Conservation (phyloP, 2,329 filamentous ascomycete species). For the Colletotrichum abscissum region DNA sequence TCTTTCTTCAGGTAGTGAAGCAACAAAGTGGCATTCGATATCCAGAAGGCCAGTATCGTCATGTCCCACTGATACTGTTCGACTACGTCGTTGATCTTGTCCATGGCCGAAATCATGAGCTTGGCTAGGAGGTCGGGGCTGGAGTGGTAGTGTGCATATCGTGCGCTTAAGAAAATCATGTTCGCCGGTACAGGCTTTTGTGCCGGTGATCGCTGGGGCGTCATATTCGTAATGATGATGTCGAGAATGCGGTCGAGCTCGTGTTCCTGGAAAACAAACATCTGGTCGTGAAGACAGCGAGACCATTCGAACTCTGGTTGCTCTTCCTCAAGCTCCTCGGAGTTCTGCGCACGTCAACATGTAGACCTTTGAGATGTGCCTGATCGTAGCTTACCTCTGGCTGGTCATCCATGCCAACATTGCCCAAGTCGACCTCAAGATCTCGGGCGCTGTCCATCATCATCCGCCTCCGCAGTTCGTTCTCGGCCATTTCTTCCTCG, state of each 20-base stretch:
- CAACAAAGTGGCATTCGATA: constrained; percentile 95
- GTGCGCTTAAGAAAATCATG: constrained; percentile 92
- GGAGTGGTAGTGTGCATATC: constrained; percentile 97
- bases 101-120: constrained; percentile 87
- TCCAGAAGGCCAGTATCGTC: constrained; percentile 99
- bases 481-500: constrained; percentile 97
- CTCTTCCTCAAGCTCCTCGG: constrained; percentile 86
- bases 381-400: constrained; percentile 74
- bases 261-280: constrained; percentile 98
- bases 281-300: constrained; percentile 93
- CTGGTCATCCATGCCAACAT: constrained; percentile 94
- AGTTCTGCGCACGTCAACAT: constrained; percentile 18
- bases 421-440: constrained; percentile 94
- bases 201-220: constrained; percentile 91
- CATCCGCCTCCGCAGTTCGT: constrained; percentile 94
- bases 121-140: constrained; percentile 85
- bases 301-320: constrained; percentile 97
- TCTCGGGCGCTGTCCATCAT: constrained; percentile 99
- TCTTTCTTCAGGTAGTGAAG: constrained; percentile 94
- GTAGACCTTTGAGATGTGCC: constrained; percentile 40
- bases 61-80: constrained; percentile 98
- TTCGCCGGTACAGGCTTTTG: constrained; percentile 98
- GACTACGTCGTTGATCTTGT: constrained; percentile 97
- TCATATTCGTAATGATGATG: constrained; percentile 98
- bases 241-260: constrained; percentile 93